Percentiles rank a stretch among this genome's conserved stretches.
Conservation (phyloP, 306 rosid genomes). For the Acmispon strigosus region DNA sequence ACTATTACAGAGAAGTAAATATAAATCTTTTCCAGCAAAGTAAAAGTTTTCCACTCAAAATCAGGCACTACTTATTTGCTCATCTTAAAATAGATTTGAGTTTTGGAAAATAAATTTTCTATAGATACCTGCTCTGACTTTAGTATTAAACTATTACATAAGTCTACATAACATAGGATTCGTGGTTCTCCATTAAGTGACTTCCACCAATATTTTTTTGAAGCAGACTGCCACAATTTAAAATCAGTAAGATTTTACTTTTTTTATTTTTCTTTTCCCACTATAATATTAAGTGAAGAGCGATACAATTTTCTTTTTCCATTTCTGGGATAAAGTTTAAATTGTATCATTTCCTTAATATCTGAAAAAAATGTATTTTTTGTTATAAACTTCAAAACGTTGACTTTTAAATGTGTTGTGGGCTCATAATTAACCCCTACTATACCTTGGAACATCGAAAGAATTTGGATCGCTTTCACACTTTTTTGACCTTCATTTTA, state of each 20-base stretch:
- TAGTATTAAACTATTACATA: not conserved
- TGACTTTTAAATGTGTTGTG: conserved; percentile 1
- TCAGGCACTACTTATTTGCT: no score
- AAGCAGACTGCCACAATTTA: not conserved
- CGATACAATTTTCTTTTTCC: not conserved
- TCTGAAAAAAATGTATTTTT: not conserved
- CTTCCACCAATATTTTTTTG: no score
- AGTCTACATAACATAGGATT: not conserved
- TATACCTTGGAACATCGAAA: not conserved
- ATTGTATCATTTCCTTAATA: not conserved
- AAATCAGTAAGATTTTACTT: not conserved
- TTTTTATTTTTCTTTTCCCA: not conserved
- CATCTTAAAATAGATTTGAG: no score
- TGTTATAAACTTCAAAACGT: not conserved
- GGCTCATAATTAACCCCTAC: not conserved
- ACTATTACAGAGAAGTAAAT: no score
- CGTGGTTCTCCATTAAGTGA: conserved; percentile 14
- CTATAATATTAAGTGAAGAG: not conserved
- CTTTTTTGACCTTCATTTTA: not conserved
- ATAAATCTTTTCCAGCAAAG: no score
- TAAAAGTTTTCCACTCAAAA: no score
- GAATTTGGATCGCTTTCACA: not conserved
- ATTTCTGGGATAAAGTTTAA: not conserved
- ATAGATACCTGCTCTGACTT: not conserved
- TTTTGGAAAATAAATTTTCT: no score